Evolutionary conservation across 1,139 yeast genomes (phyloP).

Genomic region (Geotrichum candidum): DNA sequence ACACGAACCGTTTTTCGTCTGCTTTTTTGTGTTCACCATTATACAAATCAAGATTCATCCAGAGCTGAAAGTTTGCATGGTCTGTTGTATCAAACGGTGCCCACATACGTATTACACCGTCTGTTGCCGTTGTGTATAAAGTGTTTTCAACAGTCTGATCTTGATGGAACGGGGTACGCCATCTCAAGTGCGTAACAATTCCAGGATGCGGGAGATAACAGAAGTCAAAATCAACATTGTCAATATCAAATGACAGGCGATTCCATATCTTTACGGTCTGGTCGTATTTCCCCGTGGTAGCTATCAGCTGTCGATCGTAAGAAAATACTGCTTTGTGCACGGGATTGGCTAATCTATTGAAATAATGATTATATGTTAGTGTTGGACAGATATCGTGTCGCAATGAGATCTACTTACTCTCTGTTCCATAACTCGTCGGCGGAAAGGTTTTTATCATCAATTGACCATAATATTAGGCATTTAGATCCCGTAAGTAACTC

Average conservation of each 20-base stretch:
- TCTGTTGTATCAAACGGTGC: conserved; percentile 50
- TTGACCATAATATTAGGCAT: conserved; percentile 49
- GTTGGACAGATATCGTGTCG: background rate
- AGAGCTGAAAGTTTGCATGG: conserved; percentile 44
- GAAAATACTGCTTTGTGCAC: conserved; percentile 52
- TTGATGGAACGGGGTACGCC: conserved; percentile 28
- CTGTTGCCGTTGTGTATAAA: conserved; percentile 56
- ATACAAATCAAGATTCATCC: conserved; percentile 51
- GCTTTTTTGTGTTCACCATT: conserved; percentile 16
- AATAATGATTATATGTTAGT: background rate
- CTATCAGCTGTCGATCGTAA: conserved; percentile 59
- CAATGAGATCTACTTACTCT: conserved; percentile 37
- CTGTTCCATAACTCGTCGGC: conserved; percentile 49
- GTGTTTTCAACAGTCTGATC: conserved; percentile 36
- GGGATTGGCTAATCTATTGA: conserved; percentile 41
- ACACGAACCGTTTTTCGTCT: conserved; percentile 37
- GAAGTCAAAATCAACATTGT: conserved; percentile 63
- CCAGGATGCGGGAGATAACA: conserved; percentile 60
- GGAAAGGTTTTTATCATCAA: conserved; percentile 37
- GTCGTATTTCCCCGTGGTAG: conserved; percentile 54
- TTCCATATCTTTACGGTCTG: conserved; percentile 72
- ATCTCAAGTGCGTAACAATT: conserved; percentile 43
- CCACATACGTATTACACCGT: conserved; percentile 60
- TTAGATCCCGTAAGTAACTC: conserved; percentile 62
- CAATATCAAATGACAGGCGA: conserved; percentile 62